phyloP scores from a whole-genome alignment of 805 yeast genomes.

The Wickerhamomyces chaumierensis region DNA sequence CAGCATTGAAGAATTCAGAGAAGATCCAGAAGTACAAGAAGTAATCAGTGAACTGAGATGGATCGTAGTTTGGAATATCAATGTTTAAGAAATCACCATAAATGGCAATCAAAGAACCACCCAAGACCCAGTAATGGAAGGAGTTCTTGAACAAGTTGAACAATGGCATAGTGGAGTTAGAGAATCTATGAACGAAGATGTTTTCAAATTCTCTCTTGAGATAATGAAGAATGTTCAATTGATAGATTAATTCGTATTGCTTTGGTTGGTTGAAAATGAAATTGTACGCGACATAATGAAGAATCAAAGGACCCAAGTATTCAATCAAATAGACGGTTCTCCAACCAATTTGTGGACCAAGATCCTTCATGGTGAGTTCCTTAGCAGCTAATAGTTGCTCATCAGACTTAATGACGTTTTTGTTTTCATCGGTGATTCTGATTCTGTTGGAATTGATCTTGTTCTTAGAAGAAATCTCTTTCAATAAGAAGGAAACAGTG shows the following conservation, averaged over 20 bases:
- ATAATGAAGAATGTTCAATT: constrained; percentile 61
- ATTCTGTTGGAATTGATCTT: constrained; percentile 38
- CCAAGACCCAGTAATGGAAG: constrained; percentile 85
- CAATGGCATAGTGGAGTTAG: constrained; percentile 87
- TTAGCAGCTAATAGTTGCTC: constrained; percentile 9
- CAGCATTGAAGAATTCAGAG: constrained; percentile 63
- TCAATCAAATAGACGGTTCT: constrained; percentile 80
- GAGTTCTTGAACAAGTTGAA: constrained; percentile 82
- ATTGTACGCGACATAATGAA: constrained; percentile 62
- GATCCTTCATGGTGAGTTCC: constrained; percentile 62
- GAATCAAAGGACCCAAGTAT: constrained; percentile 78
- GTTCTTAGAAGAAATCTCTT: constrained; percentile 33
- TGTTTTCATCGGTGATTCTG: constrained; percentile 30
- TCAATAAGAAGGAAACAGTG: constrained; percentile 30
- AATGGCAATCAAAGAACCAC: constrained; percentile 47
- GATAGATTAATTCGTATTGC: constrained; percentile 21
- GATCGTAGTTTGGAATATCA: constrained; percentile 47
- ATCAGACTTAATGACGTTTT: constrained; percentile 8
- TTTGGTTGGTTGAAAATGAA: constrained; percentile 18
- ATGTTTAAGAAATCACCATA: constrained; percentile 48
- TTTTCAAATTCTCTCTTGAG: constrained; percentile 86
- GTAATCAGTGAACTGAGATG: constrained; percentile 25
- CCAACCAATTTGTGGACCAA: constrained; percentile 93
- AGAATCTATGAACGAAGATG: constrained; percentile 70
- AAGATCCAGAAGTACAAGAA: constrained; percentile 19